Conservation (phyloP, 352 stramenopile genomes). For the Phytophthora colocasiae region DNA sequence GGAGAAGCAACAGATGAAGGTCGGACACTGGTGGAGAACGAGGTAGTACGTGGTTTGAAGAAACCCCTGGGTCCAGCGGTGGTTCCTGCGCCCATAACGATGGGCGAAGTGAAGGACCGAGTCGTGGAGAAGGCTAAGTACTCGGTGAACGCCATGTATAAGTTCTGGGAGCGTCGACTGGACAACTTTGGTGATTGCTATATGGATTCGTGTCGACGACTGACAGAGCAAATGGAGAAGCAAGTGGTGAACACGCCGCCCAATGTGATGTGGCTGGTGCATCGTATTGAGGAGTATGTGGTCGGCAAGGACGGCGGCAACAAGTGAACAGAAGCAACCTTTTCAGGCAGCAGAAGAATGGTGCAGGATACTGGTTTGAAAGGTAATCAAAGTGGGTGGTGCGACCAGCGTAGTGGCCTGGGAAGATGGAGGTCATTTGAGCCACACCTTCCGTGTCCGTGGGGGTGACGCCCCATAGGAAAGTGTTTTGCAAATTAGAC, state of each 20-base stretch:
- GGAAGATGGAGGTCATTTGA: conserved; percentile 34
- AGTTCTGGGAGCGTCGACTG: conserved; percentile 72
- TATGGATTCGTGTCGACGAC: conserved; percentile 64
- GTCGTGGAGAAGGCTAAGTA: conserved; percentile 62
- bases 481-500: conserved; percentile 30
- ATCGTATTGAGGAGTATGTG: conserved; percentile 49
- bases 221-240: conserved; percentile 77
- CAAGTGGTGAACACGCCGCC: conserved; percentile 49
- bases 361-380: too few species aligned
- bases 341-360: too few species aligned
- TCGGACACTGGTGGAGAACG: conserved; percentile 53
- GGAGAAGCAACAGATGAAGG: conserved; percentile 44
- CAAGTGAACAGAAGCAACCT: neutral
- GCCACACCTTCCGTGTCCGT: conserved; percentile 34
- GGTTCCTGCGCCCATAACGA: conserved; percentile 57
- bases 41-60: conserved; percentile 52
- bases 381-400: conserved; percentile 5
- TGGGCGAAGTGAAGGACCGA: conserved; percentile 36
- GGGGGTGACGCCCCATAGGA: conserved; percentile 27
- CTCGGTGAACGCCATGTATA: conserved; percentile 66
- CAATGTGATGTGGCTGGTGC: conserved; percentile 60
- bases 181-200: conserved; percentile 74
- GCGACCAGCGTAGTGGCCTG: conserved; percentile 31
- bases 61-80: conserved; percentile 50
- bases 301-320: conserved; percentile 40